phyloP scores from a whole-genome alignment of 2,329 filamentous ascomycete species.

The Phaeomoniella chlamydospora region DNA sequence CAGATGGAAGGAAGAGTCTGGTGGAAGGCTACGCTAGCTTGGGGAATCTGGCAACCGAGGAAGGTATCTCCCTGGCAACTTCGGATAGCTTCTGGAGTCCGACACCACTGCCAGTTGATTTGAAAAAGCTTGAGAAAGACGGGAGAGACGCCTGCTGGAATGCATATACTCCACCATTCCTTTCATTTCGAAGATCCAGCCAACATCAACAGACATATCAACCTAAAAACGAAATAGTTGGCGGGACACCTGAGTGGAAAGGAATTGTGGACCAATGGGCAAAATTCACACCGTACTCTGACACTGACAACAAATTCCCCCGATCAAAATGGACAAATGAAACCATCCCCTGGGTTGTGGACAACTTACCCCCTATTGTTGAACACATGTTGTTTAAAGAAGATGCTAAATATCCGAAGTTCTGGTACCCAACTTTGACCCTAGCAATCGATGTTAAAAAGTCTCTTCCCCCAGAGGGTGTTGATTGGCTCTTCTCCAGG shows the following conservation, averaged over 20 bases:
- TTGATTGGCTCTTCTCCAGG: slow-evolving; percentile 58
- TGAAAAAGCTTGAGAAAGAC: slow-evolving; percentile 3
- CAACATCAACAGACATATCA: not conserved
- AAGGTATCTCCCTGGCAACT: slow-evolving; percentile 41
- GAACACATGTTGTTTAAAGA: slow-evolving; percentile 24
- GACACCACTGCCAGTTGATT: slow-evolving; percentile 16
- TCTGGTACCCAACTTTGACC: slow-evolving; percentile 65
- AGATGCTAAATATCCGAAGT: slow-evolving; percentile 21
- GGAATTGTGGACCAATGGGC: slow-evolving; percentile 54
- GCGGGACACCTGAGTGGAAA: not conserved
- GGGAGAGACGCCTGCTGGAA: not conserved
- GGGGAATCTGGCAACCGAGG: slow-evolving; percentile 44
- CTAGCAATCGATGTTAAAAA: slow-evolving; percentile 70
- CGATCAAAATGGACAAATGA: slow-evolving; percentile 44
- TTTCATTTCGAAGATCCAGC: not conserved
- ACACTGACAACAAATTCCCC: slow-evolving; percentile 11
- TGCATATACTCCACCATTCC: not conserved
- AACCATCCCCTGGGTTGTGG: slow-evolving; percentile 49
- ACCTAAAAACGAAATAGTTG: not conserved
- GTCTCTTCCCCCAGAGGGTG: slow-evolving; percentile 49
- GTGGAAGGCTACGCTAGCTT: slow-evolving; percentile 53
- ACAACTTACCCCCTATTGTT: slow-evolving; percentile 54
- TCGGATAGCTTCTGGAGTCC: slow-evolving; percentile 36
- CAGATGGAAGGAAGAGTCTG: slow-evolving; percentile 29
- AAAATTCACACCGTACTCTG: slow-evolving; percentile 33